phyloP scores from a whole-genome alignment of 768 basidiomycete species.

The Pleurotus djamor region DNA sequence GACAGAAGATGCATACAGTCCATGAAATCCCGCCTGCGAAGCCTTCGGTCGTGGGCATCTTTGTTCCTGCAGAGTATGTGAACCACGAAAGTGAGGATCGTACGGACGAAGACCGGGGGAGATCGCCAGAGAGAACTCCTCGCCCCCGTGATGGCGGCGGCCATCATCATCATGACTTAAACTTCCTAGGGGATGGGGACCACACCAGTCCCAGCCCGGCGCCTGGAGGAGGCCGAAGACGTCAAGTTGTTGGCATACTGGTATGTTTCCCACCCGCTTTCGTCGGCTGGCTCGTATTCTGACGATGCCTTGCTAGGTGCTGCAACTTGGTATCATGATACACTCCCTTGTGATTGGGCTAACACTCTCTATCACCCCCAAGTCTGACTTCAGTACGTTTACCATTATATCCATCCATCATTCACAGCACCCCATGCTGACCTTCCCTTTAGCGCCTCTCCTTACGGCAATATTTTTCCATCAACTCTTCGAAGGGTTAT shows the following conservation, averaged over 20 bases:
- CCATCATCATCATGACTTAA: conserved; percentile 1
- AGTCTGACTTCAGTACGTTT: conserved; percentile 71
- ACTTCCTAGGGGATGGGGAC: conserved; percentile 9
- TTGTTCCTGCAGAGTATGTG: not conserved
- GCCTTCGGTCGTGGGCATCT: not conserved
- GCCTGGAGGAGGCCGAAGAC: conserved; percentile 43
- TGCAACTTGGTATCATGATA: conserved; percentile 86
- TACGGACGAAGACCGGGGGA: not conserved
- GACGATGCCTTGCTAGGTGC: conserved; percentile 40
- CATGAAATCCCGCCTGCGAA: not conserved
- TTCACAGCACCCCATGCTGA: not conserved
- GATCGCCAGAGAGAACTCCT: not conserved
- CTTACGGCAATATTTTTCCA: conserved; percentile 78
- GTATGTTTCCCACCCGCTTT: conserved; percentile 32
- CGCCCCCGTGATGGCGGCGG: not conserved
- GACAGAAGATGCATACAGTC: not conserved
- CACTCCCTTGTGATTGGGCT: conserved; percentile 80
- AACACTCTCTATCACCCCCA: conserved; percentile 66
- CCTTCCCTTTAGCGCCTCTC: conserved; percentile 51
- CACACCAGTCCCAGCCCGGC: conserved; percentile 15
- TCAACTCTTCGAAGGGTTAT: conserved; percentile 83
- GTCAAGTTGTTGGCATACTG: conserved; percentile 74
- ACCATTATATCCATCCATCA: no score
- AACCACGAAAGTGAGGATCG: not conserved
- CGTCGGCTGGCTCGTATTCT: not conserved